Conservation (phyloP, 805 yeast species). For the Metschnikowia cerradonensis region DNA sequence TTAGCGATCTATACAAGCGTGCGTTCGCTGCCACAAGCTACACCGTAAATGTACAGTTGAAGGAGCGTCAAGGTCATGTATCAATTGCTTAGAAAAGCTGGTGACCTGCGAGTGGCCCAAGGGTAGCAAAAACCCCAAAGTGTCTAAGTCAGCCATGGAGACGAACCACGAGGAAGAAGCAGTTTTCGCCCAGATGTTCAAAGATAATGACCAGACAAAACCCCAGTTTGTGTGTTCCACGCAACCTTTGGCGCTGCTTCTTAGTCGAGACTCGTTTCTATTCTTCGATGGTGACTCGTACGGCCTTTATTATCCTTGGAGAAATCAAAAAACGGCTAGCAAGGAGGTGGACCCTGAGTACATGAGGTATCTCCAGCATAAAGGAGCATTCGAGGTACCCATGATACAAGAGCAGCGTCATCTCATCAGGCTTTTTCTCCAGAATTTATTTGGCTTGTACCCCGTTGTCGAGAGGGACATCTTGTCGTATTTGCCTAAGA, state of each 20-base stretch:
- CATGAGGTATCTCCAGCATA: not conserved
- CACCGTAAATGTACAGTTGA: not conserved
- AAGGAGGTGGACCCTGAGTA: constrained; percentile 1
- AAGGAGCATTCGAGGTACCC: constrained; percentile 3
- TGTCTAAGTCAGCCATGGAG: not conserved
- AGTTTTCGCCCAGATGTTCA: constrained; percentile 1
- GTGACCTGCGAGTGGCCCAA: not conserved
- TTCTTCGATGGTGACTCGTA: constrained; percentile 4
- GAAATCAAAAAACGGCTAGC: not conserved
- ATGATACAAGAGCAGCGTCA: not conserved
- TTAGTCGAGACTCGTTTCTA: constrained; percentile 1
- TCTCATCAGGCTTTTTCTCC: not conserved
- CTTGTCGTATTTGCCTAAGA: not conserved
- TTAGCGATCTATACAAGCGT: constrained; percentile 1
- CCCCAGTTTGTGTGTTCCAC: constrained; percentile 6
- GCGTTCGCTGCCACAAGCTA: constrained; percentile 1
- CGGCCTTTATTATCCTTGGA: constrained; percentile 2
- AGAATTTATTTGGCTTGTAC: not conserved
- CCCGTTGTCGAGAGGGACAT: constrained; percentile 4
- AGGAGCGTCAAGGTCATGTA: not conserved
- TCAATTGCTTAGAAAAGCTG: not conserved
- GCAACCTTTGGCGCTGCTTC: constrained; percentile 4
- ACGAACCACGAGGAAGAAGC: not conserved
- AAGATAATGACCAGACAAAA: not conserved
- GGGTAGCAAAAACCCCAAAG: not conserved